Evolutionary conservation across 2,329 filamentous ascomycete genomes (phyloP).

Genomic region (Neonectria ditissima): DNA sequence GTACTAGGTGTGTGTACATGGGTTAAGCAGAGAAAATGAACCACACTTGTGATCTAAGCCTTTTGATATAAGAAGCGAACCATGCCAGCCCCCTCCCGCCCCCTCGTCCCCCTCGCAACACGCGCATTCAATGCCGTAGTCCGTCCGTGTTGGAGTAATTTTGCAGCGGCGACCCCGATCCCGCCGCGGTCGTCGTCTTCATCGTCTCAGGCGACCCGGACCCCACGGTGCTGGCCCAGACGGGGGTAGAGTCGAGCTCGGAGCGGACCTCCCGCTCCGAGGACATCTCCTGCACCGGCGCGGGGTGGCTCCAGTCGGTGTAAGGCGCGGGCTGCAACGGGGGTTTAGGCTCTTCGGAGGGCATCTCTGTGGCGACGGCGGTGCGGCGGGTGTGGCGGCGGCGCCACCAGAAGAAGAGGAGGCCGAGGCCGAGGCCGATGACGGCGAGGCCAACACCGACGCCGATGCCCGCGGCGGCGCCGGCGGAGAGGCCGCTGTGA

Average conservation of each 20-base stretch:
- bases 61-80: background rate
- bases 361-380: background rate
- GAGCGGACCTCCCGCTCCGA: constrained; percentile 1
- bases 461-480: constrained; percentile 48
- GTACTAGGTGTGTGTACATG: background rate
- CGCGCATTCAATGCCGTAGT: background rate
- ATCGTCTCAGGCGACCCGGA: constrained; percentile 7
- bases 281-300: constrained; percentile 25
- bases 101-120: background rate
- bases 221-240: constrained; percentile 11
- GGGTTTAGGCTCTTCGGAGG: constrained; percentile 1
- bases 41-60: background rate
- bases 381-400: constrained; percentile 7
- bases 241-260: constrained; percentile 20
- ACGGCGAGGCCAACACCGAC: constrained; percentile 45
- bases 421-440: constrained; percentile 37
- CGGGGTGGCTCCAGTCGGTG: background rate
- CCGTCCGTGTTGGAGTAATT: background rate
- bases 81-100: too few species aligned
- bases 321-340: background rate
- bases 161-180: background rate
- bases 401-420: constrained; percentile 47
- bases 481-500: constrained; percentile 41
- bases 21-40: background rate
- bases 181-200: background rate